Evolutionary conservation across 1,284 basidiomycete species (phyloP).

Genomic region (Agaricales sp.): DNA sequence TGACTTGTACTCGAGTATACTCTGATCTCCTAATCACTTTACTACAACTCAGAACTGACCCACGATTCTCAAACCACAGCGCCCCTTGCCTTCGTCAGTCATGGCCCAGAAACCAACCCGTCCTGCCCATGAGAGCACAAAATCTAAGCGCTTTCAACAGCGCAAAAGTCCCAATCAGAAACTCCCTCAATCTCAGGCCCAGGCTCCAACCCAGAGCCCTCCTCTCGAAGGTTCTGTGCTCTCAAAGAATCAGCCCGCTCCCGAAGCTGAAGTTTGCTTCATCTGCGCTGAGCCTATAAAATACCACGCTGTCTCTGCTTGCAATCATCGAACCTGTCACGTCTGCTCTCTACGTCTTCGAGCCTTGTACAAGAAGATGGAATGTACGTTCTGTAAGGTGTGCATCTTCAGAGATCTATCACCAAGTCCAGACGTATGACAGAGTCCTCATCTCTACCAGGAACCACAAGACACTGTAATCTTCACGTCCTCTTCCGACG

Average conservation of each 20-base stretch:
- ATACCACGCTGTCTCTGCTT: constrained; percentile 82
- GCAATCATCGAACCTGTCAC: constrained; percentile 90
- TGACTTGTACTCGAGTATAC: too few relatives aligned
- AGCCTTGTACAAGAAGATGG: constrained; percentile 87
- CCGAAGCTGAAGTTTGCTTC: constrained; percentile 62
- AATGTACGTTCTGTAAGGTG: constrained; percentile 97
- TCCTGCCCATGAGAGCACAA: background rate
- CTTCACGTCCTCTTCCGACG: constrained; percentile 68
- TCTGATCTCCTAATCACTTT: too few relatives aligned
- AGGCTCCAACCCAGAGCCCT: background rate
- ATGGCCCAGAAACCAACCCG: background rate
- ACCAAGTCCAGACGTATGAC: too few relatives aligned
- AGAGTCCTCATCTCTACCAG: constrained; percentile 24
- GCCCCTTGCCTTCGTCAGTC: too few relatives aligned
- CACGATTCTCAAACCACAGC: too few relatives aligned
- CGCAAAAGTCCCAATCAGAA: background rate
- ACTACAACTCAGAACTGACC: too few relatives aligned
- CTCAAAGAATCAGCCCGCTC: constrained; percentile 4
- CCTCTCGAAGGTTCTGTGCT: background rate
- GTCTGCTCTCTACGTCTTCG: constrained; percentile 87
- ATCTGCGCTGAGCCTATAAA: constrained; percentile 95
- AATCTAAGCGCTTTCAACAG: background rate
- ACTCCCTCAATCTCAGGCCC: background rate
- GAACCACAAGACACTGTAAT: constrained; percentile 73
- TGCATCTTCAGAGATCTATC: constrained; percentile 12